Conservation (phyloP, 2,329 filamentous ascomycete species). For the Cryoendolithus antarcticus region DNA sequence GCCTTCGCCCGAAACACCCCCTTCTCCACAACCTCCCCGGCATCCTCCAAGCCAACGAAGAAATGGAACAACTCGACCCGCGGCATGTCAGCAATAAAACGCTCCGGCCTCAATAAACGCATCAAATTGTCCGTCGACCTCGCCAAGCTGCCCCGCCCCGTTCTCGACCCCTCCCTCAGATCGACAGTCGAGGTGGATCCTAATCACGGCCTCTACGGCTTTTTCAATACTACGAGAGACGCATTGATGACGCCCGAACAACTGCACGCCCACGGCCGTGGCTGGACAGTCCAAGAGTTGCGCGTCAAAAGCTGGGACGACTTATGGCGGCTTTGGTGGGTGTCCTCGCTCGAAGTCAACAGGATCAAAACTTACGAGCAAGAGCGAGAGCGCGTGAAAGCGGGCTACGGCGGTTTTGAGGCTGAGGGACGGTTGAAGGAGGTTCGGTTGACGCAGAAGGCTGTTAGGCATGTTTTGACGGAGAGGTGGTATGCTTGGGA, state of each 20-base stretch:
- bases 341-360: constrained; percentile 84
- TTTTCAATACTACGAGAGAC: constrained; percentile 64
- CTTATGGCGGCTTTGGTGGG: constrained; percentile 85
- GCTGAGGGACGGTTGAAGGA: constrained; percentile 47
- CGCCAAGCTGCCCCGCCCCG: constrained; percentile 61
- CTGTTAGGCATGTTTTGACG: constrained; percentile 73
- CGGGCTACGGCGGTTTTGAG: constrained; percentile 65
- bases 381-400: constrained; percentile 55
- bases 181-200: constrained; percentile 47
- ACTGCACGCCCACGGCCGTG: constrained; percentile 61
- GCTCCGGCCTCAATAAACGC: constrained; percentile 50
- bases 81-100: constrained; percentile 68
- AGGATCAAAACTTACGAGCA: constrained; percentile 64
- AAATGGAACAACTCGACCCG: constrained; percentile 69
- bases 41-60: constrained; percentile 12
- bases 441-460: constrained; percentile 64
- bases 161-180: constrained; percentile 45
- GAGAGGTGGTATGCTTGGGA: constrained; percentile 84
- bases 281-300: constrained; percentile 78
- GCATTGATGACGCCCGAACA: constrained; percentile 62
- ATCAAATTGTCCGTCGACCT: constrained; percentile 58
- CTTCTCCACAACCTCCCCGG: constrained; percentile 16
- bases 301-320: constrained; percentile 88
- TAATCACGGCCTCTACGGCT: constrained; percentile 82
- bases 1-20: constrained; percentile 17